Conservation (phyloP, 768 basidiomycete genomes). For the Scleroderma bovista region DNA sequence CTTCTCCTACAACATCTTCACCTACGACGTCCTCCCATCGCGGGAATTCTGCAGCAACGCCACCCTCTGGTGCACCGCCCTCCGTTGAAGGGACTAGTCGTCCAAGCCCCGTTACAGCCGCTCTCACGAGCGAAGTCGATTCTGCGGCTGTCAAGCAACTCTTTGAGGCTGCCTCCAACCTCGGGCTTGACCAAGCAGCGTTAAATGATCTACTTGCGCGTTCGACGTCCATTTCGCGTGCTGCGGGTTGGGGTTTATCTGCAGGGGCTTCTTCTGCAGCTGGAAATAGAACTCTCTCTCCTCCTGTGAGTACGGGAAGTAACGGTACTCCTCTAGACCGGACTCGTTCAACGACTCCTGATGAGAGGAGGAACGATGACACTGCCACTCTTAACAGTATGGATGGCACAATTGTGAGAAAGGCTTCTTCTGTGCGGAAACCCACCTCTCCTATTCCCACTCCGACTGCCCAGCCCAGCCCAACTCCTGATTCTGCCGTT, state of each 20-base stretch:
- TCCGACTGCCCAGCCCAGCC: constrained; percentile 27
- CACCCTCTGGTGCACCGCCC: constrained; percentile 5
- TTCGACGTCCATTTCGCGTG: constrained; percentile 59
- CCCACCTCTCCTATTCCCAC: constrained; percentile 15
- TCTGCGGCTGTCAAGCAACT: constrained; percentile 61
- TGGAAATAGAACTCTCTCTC: constrained; percentile 16
- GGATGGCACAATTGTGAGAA: constrained; percentile 26
- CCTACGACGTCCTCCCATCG: constrained; percentile 30
- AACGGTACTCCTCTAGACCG: constrained; percentile 7
- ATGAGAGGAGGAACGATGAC: constrained; percentile 26
- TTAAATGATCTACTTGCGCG: constrained; percentile 68
- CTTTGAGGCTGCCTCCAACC: constrained; percentile 67
- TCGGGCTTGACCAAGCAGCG: constrained; percentile 69
- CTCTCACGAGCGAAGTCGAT: constrained; percentile 29
- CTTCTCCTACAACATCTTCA: constrained; percentile 31
- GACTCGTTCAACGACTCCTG: constrained; percentile 11
- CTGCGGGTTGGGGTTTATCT: constrained; percentile 42
- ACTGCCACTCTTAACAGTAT: constrained; percentile 24
- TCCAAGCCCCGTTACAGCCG: constrained; percentile 21
- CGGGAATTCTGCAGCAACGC: constrained; percentile 25
- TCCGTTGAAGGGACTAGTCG: constrained; percentile 14
- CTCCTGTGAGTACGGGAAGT: constrained; percentile 13
- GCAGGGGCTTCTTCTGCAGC: constrained; percentile 15
- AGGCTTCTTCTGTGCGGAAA: constrained; percentile 17
- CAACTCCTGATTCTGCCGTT: constrained; percentile 41